Base-by-base conservation (phyloP, 305 asterid genomes). In the Nicotiana rustica region DNA sequence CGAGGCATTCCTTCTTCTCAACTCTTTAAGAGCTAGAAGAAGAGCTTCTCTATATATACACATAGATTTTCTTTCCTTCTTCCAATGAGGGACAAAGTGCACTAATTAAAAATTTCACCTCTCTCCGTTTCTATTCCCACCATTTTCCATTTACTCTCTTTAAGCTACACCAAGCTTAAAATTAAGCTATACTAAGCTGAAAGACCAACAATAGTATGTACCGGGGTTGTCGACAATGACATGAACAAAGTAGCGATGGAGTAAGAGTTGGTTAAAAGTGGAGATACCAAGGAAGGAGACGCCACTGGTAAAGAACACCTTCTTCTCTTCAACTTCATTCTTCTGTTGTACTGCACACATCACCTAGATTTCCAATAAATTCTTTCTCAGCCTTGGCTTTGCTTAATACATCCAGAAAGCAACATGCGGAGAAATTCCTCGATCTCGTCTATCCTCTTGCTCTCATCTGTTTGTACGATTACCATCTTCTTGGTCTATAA, bases 291-390 rank as follows among this genome's bases (percentile, higher is more conserved):
- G 90, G 83, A 86, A 96, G 15, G 98, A 94, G 4, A 93, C 97
- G 82, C 98, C 98, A 84, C 96, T 92, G 79, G 97, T 96, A 73
- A 96, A 97, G 76, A 98, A 94, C 29, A 96, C 97, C 78, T 93
- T 67, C 82, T 90, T 89, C 67, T 88, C 91, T 17, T 79, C 71
- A 41, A 62, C 7, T 64, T 19, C 76, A 2, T 7, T 31, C n/a
- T 12, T 52, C 17, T 21, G 17, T 70, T 21, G 59, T n/a, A 41
- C 8, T 41, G 78, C 35, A 2, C 91, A 1, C 31, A 29, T 29
- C 31, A 2, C 33, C 3, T 31, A 3, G 33, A 31, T 31, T 31
- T 31, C 33, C 33, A 31, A 31, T 31, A 31, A 31, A 31, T 31
- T 31, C 33, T 31, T 31, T 31, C 33, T 31, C 33, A 31, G 33